Evolutionary conservation across 2,329 filamentous ascomycete species (phyloP).

Genomic region (Trichoderma gracile): DNA sequence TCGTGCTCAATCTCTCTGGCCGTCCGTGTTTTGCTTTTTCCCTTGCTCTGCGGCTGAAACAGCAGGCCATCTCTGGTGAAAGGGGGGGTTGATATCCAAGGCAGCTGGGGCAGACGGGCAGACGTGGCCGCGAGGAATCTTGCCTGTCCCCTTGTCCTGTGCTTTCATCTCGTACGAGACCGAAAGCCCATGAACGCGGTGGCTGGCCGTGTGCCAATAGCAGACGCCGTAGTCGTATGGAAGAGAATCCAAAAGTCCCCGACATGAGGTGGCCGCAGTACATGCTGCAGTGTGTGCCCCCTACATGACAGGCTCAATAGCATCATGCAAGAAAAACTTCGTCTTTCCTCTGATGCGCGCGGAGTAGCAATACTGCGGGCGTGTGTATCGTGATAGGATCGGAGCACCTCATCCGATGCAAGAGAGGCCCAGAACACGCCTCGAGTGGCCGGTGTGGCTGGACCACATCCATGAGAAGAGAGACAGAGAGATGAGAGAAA

Average conservation of each 20-base stretch:
- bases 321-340: background rate
- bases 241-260: background rate
- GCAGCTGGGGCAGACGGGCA: background rate
- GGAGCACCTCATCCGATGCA: conserved; percentile 1
- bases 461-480: background rate
- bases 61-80: background rate
- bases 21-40: background rate
- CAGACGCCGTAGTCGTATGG: no score
- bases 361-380: background rate
- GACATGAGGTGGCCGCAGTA: background rate
- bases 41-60: conserved; percentile 3
- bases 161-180: background rate
- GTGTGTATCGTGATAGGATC: background rate
- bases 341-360: background rate
- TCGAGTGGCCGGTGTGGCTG: background rate
- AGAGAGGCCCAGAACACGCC: background rate
- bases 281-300: conserved; percentile 5
- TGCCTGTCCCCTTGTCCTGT: background rate
- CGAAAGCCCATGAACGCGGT: background rate
- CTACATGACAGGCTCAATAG: background rate
- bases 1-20: background rate
- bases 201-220: no score
- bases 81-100: background rate
- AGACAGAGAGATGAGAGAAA: background rate
- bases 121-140: background rate